Evolutionary conservation across 1,284 basidiomycete genomes (phyloP), one percentile per base, ranked within the genome.

Genomic region (Crepidotus sp.): DNA sequence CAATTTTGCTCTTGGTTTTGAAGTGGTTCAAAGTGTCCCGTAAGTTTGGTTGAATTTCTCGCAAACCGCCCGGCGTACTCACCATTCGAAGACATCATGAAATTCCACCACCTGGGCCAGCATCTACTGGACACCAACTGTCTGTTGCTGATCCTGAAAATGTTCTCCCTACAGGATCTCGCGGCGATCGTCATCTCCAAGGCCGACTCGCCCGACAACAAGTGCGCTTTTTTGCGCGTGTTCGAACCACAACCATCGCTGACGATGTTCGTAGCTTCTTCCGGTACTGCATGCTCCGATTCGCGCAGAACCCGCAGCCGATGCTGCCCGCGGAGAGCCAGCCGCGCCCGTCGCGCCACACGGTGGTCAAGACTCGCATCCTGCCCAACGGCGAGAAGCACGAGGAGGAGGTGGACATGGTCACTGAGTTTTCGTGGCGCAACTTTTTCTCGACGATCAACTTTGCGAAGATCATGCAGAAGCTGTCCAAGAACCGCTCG

Each of bases 11-110:
- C 1, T 66, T 98, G 30, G 78, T 86, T 3, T 64, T 98, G 52
- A 97, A 97, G 61, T 99, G 96, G 96, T 97, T 98, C 75, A 98
- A 98, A 64, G 88, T 88, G 25, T 96, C 92, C 40, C 93, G 92
- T 94, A 54, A 62, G 85, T 10, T 74, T 35, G 19, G 26, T 33
- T 33, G 41, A 29, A 17, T n/a, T 19, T 45, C 38, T 32, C 10
- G 13, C 29, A 32, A 19, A 39, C 8, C 17, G 13, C 11, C 10
- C 24, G n/a, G 43, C 33, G 50, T 33, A 25, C 32, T 38, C n/a
- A 27, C 6, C 11, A 45, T 15, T 31, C 4, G 2, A 38, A 94
- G 91, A 98, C 66, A 83, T 87, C 24, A 94, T 99, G 85, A 98
- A 98, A 61, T 98, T 97, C 61, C 94, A 98, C 64, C 92, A 97